Base-by-base conservation (phyloP, 352 stramenopile genomes). In the Stramenopiles sp. region DNA sequence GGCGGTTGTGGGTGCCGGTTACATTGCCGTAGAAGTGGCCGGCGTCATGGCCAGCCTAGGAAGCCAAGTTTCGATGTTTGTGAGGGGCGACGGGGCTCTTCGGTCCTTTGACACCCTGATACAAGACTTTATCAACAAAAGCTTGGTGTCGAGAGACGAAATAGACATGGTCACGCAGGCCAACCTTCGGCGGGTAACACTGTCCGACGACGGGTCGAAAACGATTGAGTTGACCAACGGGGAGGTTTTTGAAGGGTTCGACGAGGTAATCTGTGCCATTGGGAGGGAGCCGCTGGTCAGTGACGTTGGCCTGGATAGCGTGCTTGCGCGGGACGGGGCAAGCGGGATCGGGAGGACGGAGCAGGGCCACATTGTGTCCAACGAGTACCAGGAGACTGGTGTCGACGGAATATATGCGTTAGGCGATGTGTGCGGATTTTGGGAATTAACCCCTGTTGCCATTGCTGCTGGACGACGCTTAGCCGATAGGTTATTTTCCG, bases 51-150 rank as follows among this genome's bases (percentile, higher is more conserved):
- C 89, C 35, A 92, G 91, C 75, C 86, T 98, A 78, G 93, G 93
- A 68, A 95, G 91, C 79, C 90, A 97, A 79, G 92, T 96, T 18
- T 97, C 93, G 74, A 85, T 98, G 69, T 96, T 97, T 79, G 93
- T 98, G 6, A 88, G 95, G 63, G 97, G 89, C 31, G n/a, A n/a
- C n/a, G 97, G 98, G 74, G 82, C 98, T 25, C 84, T 99, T 49
- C 88, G 95, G 76, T 90, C 92, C 33, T 99, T 99, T 81, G 95
- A 99, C 85, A 82, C 95, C 74, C 91, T 98, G 79, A 97, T 94
- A 80, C 89, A 88, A 34, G n/a, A n/a, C n/a, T n/a, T n/a, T n/a
- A n/a, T n/a, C n/a, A n/a, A n/a, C n/a, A n/a, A n/a, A n/a, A n/a
- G n/a, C n/a, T n/a, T n/a, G n/a, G n/a, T n/a, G n/a, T n/a, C 82